Conservation (phyloP, 192 early-diverging fungal species). For the Coemansia sp. region DNA sequence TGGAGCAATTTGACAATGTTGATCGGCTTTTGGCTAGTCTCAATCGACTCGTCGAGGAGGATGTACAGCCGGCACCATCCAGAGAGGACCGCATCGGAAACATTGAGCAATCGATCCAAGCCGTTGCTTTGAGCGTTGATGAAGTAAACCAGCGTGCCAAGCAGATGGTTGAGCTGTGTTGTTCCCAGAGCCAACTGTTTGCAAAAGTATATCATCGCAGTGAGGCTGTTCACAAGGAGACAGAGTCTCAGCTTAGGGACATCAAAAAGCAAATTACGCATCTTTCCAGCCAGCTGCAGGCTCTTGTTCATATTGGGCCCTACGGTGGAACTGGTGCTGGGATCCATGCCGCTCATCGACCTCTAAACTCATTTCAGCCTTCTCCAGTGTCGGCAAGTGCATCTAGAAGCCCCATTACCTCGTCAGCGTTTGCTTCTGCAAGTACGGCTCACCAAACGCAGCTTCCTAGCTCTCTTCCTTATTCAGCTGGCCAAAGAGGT, state of each 20-base stretch:
- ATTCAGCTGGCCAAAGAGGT: not conserved
- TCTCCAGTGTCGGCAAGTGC: not conserved
- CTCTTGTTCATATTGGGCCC: not conserved
- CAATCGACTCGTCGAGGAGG: slow-evolving; percentile 7
- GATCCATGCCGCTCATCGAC: not conserved
- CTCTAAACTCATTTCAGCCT: not conserved
- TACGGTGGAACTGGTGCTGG: not conserved
- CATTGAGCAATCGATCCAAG: not conserved
- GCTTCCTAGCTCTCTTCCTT: not conserved
- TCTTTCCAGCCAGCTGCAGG: slow-evolving; percentile 10
- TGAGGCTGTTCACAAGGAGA: slow-evolving; percentile 4
- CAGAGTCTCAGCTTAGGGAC: slow-evolving; percentile 3
- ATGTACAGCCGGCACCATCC: not conserved
- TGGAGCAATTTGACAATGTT: slow-evolving; percentile 8
- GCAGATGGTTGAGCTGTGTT: slow-evolving; percentile 13
- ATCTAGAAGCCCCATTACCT: not conserved
- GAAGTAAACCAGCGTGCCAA: slow-evolving; percentile 9
- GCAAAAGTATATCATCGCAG: slow-evolving; percentile 12
- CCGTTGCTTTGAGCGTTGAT: not conserved
- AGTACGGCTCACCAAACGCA: not conserved
- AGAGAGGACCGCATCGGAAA: slow-evolving; percentile 5
- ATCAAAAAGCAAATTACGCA: slow-evolving; percentile 7
- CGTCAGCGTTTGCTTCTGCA: not conserved
- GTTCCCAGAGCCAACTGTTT: slow-evolving; percentile 17
- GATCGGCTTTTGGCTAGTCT: slow-evolving; percentile 6